A percentile compares a stretch with the other conserved stretches of the same genome.
Evolutionary conservation across 2,329 filamentous ascomycete genomes (phyloP).

Genomic region (Curvularia sp.): DNA sequence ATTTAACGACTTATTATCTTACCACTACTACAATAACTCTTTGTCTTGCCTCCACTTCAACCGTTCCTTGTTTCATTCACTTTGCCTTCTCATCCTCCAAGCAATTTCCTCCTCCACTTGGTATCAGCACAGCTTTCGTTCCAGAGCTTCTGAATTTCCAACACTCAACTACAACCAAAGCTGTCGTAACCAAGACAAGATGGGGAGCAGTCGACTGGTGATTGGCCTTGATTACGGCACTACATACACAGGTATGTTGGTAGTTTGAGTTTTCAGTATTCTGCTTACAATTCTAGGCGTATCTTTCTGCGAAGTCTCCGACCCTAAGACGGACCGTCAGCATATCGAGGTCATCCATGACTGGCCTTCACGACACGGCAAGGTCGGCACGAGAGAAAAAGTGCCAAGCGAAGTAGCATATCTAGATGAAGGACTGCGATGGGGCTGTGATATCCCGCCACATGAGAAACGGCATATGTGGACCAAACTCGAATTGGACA

Average conservation of each 20-base stretch:
- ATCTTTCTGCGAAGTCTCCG: conserved; percentile 38
- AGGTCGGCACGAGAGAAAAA: conserved; percentile 40
- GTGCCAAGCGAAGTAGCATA: conserved; percentile 37
- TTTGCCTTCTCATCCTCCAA: neutral
- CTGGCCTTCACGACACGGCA: conserved; percentile 35
- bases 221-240: conserved; percentile 35
- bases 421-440: neutral
- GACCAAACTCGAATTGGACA: conserved; percentile 43
- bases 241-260: conserved; percentile 28
- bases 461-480: conserved; percentile 40
- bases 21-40: too few relatives aligned
- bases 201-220: conserved; percentile 10
- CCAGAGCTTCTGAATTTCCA: neutral
- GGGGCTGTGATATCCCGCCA: conserved; percentile 18
- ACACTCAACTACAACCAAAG: neutral
- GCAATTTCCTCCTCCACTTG: neutral
- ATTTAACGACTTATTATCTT: neutral
- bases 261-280: neutral
- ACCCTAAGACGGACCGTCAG: conserved; percentile 8
- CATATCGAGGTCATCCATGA: conserved; percentile 34
- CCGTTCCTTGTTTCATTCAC: too few relatives aligned
- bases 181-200: neutral
- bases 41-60: too few relatives aligned
- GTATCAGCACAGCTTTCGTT: neutral
- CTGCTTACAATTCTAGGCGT: conserved; percentile 30